Conservation (phyloP, 371 early-diverging fungal species). For the Haplosporangium sp. region DNA sequence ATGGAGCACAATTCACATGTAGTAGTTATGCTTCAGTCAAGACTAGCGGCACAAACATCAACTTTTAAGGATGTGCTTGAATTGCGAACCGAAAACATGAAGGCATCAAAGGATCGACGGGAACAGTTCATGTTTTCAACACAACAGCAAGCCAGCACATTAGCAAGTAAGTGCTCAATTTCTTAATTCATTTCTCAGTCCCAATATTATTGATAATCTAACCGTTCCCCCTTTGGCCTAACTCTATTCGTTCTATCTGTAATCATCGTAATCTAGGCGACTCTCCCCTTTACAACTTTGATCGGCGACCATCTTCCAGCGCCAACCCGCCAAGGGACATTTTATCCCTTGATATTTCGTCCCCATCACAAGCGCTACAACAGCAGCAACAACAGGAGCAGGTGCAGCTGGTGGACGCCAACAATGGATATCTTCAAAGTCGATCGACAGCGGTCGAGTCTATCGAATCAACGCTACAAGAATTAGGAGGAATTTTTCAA, state of each 20-base stretch:
- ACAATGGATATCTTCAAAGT: constrained; percentile 80
- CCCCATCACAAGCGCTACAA: constrained; percentile 50
- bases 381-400: constrained; percentile 58
- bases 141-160: constrained; percentile 47
- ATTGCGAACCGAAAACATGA: constrained; percentile 90
- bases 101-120: constrained; percentile 76
- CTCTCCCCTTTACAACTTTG: constrained; percentile 52
- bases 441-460: constrained; percentile 92
- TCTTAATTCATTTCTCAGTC: neutral
- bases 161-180: constrained; percentile 38
- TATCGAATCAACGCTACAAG: constrained; percentile 97
- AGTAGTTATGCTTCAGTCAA: constrained; percentile 91
- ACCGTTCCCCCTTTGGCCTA: neutral
- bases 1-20: constrained; percentile 93
- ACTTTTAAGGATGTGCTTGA: constrained; percentile 95
- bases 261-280: constrained; percentile 28
- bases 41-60: constrained; percentile 89
- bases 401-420: constrained; percentile 43
- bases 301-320: constrained; percentile 37
- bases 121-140: constrained; percentile 65
- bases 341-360: constrained; percentile 57
- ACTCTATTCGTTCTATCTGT: neutral
- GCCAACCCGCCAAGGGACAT: constrained; percentile 50
- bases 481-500: constrained; percentile 96
- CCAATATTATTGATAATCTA: neutral